Conservation (phyloP, 768 basidiomycete species). For the Suillus fuscotomentosus region DNA sequence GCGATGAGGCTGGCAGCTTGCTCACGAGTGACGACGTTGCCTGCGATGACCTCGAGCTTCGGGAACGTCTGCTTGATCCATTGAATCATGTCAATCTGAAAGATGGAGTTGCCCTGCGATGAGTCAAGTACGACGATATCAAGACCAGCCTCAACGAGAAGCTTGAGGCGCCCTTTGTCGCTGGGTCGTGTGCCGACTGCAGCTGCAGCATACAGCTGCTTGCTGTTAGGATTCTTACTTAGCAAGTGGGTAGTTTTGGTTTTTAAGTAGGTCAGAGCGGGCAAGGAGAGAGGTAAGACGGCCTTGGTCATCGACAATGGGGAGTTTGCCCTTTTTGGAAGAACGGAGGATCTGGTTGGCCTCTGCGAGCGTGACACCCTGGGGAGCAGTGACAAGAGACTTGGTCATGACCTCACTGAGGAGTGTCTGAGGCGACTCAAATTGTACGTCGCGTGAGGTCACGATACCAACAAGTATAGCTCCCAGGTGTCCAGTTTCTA, state of each 20-base stretch:
- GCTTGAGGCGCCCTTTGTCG: constrained; percentile 79
- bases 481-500: constrained; percentile 84
- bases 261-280: constrained; percentile 95
- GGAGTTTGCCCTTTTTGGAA: constrained; percentile 97
- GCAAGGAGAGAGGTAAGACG: constrained; percentile 83
- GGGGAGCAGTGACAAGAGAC: constrained; percentile 77
- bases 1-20: constrained; percentile 93
- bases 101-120: constrained; percentile 94
- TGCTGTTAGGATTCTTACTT: constrained; percentile 88
- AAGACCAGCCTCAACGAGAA: constrained; percentile 91
- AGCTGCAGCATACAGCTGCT: constrained; percentile 96
- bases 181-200: constrained; percentile 90
- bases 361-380: constrained; percentile 87
- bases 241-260: constrained; percentile 93
- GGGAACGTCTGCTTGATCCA: constrained; percentile 91
- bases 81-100: constrained; percentile 89
- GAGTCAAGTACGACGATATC: constrained; percentile 96
- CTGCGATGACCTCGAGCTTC: constrained; percentile 88
- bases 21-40: constrained; percentile 97
- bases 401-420: constrained; percentile 89
- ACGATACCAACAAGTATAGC: constrained; percentile 96
- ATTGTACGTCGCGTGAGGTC: constrained; percentile 94
- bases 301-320: constrained; percentile 68
- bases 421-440: constrained; percentile 64
- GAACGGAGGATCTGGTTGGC: constrained; percentile 94